Evolutionary conservation across 176 grass and related monocot species (phyloP), one percentile per base, ranked within the genome.

Genomic region (Cymbopogon citratus): DNA sequence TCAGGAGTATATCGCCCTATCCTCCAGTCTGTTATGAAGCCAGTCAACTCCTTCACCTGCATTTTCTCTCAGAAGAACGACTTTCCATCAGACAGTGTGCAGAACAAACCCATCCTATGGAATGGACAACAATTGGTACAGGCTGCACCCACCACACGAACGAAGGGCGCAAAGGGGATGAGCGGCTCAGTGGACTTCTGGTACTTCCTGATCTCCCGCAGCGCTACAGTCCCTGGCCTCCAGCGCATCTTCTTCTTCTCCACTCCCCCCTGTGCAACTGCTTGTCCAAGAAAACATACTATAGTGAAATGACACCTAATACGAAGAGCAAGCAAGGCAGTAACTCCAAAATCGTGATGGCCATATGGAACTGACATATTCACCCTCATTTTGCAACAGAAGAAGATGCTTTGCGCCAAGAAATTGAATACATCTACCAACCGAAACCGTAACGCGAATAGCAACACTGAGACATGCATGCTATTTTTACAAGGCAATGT

Each of bases 21-120:
- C 1, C 1, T 16, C 6, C 63, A 38, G 31, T 7, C 81, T 1
- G 85, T 19, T 3, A 57, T n/a, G 26, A 56, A 86, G 4, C 5
- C 7, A 27, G 76, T 90, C 19, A 91, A 12, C 89, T 98, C 96
- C 85, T 46, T 93, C 24, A 91, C 87, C 90, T 98, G 73, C 29
- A 83, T 78, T 70, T 75, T 75, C 63, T 2, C 76, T 28, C 29
- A 71, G 54, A 33, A 92, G 14, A 72, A 62, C 62, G 75, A 24
- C 28, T 40, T 25, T 40, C 14, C 41, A 43, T 75, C 21, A 80
- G 6, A 73, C n/a, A 64, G 14, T 25, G 9, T 13, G 56, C 56
- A 81, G 36, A 29, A 27, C 1, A 60, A 48, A 78, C 21, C 3
- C 29, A 67, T 19, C n/a, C 7, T 23, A 66, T 21, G 63, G 40